phyloP scores from a whole-genome alignment of 83 land plant genomes.

The Larix sibirica region DNA sequence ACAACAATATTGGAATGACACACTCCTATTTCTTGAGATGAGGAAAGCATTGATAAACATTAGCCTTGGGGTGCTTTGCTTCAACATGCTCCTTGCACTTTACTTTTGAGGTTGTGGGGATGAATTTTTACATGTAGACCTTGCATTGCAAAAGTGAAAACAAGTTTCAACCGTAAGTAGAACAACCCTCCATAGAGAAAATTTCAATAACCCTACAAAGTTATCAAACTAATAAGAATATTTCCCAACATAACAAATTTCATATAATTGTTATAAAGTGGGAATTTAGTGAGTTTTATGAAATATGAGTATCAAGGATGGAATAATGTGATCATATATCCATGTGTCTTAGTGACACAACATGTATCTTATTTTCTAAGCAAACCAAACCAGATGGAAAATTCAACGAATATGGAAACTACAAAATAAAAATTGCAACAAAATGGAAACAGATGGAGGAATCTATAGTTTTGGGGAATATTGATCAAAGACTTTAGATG shows the following conservation, averaged over 20 bases:
- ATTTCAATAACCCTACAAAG: neutral
- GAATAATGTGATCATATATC: neutral
- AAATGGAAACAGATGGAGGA: no score
- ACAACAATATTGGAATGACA: slow-evolving; percentile 60
- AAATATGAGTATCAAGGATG: neutral
- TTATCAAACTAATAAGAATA: neutral
- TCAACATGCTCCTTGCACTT: slow-evolving; percentile 57
- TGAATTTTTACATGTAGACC: slow-evolving; percentile 57
- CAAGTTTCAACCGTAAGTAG: slow-evolving; percentile 74
- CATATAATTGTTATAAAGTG: neutral
- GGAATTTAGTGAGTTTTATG: neutral
- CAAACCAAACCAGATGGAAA: no score
- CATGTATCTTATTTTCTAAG: neutral
- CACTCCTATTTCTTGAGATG: slow-evolving; percentile 6
- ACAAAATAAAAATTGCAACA: no score
- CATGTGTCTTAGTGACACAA: neutral
- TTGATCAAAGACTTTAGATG: no score
- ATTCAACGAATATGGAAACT: no score
- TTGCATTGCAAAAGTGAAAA: slow-evolving; percentile 51
- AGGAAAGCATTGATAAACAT: slow-evolving; percentile 13
- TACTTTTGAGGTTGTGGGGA: slow-evolving; percentile 68
- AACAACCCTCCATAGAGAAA: neutral
- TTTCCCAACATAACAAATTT: neutral
- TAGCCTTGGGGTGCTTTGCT: slow-evolving; percentile 20
- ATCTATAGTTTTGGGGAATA: no score